Percentiles rank a stretch among this genome's conserved stretches.
phyloP scores from a whole-genome alignment of 202 grass and related monocot species.

The Panicum hallii region DNA sequence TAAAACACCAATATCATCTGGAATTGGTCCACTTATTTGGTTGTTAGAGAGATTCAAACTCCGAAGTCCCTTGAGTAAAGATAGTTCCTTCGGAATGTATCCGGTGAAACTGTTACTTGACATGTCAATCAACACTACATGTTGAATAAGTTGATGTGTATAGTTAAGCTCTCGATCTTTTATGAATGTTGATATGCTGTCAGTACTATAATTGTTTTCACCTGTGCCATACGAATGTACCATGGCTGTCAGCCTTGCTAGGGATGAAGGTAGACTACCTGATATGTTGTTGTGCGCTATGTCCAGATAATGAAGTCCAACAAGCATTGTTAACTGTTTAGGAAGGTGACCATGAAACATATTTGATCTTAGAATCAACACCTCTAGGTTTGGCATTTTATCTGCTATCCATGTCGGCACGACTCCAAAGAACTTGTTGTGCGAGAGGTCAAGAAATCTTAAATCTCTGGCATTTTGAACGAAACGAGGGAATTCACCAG shows the following conservation, averaged over 20 bases:
- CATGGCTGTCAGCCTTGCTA: not conserved
- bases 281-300: constrained; percentile 34
- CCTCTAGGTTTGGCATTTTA: constrained; percentile 9
- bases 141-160: not conserved
- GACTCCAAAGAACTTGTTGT: constrained; percentile 46
- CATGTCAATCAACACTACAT: constrained; percentile 43
- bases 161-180: constrained; percentile 33
- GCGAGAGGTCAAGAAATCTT: constrained; percentile 46
- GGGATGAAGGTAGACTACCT: not conserved
- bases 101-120: constrained; percentile 58
- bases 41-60: constrained; percentile 57
- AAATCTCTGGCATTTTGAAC: not conserved
- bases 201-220: not conserved
- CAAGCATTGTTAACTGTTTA: constrained; percentile 6
- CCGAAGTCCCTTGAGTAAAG: constrained; percentile 36
- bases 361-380: constrained; percentile 46
- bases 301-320: constrained; percentile 49
- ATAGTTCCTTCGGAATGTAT: constrained; percentile 47
- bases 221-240: rapidly evolving
- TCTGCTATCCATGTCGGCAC: constrained; percentile 47
- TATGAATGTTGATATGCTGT: constrained; percentile 10
- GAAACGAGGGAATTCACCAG: constrained; percentile 48
- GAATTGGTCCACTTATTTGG: constrained; percentile 48
- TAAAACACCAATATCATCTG: constrained; percentile 37
- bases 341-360: constrained; percentile 54